A percentile compares a stretch with the other conserved stretches of the same genome.
Conservation (phyloP, 1,284 basidiomycete genomes). For the Gymnopus androsaceus region DNA sequence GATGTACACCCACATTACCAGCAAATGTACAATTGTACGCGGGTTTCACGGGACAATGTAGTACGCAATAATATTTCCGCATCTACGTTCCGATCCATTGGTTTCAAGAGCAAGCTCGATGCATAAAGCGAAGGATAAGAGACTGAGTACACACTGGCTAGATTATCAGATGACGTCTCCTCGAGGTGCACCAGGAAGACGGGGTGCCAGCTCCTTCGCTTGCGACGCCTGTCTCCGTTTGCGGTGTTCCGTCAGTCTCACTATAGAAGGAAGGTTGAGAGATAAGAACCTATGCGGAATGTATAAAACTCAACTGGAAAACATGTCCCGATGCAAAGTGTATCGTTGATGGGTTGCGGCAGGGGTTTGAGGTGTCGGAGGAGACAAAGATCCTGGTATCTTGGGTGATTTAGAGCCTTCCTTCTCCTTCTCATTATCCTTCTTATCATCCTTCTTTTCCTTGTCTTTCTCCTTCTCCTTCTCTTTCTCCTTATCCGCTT, state of each 20-base stretch:
- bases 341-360: conserved; percentile 53
- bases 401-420: conserved; percentile 19
- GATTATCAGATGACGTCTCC: conserved; percentile 20
- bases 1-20: no score
- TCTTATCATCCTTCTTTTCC: conserved; percentile 29
- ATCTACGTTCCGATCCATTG: no score
- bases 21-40: no score
- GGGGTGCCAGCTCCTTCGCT: conserved; percentile 57
- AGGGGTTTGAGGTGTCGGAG: conserved; percentile 33
- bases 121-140: no score
- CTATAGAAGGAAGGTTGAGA: conserved; percentile 26
- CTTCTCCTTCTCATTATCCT: conserved; percentile 27
- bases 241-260: conserved; percentile 60
- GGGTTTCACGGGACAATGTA: no score
- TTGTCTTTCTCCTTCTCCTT: conserved; percentile 32
- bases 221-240: conserved; percentile 56
- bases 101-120: no score
- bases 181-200: conserved; percentile 52
- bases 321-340: conserved; percentile 60
- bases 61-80: no score
- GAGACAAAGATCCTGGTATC: conserved; percentile 25
- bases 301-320: conserved; percentile 43
- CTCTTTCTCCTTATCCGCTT: conserved; percentile 46
- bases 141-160: neutral
- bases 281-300: neutral